phyloP scores from a whole-genome alignment of 495 filamentous ascomycete species.

The Daldinia loculata region DNA sequence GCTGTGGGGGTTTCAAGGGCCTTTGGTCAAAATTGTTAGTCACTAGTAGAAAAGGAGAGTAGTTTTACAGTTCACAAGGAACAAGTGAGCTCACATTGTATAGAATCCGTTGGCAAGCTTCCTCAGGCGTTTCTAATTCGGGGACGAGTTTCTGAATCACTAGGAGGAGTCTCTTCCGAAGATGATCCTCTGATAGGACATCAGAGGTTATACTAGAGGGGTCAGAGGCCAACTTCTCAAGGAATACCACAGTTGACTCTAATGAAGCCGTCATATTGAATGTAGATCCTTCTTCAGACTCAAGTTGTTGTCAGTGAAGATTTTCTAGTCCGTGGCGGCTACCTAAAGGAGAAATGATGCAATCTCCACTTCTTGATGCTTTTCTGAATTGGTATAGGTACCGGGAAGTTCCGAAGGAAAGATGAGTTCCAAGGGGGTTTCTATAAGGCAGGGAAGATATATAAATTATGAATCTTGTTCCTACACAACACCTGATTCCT shows the following conservation, averaged over 20 bases:
- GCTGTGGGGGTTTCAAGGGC: slow-evolving; percentile 20
- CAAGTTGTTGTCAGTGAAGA: neutral
- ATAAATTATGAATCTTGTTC: neutral
- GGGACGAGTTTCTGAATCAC: slow-evolving; percentile 16
- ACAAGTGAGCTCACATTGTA: slow-evolving; percentile 25
- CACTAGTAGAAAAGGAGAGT: neutral
- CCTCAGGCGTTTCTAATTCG: slow-evolving; percentile 29
- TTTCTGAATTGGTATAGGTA: too few relatives aligned
- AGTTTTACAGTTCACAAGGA: neutral
- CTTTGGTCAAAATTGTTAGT: slow-evolving; percentile 13
- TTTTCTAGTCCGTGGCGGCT: neutral
- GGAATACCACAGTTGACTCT: slow-evolving; percentile 7
- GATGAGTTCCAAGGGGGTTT: neutral
- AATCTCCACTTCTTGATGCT: neutral
- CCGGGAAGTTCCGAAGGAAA: neutral
- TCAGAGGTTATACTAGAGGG: neutral
- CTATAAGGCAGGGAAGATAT: neutral
- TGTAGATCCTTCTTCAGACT: neutral
- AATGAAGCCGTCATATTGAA: slow-evolving; percentile 1
- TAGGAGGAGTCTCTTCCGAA: slow-evolving; percentile 32
- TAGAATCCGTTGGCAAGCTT: slow-evolving; percentile 26
- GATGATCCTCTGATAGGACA: slow-evolving; percentile 11
- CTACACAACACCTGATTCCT: neutral
- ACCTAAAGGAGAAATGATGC: neutral
- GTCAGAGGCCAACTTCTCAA: slow-evolving; percentile 17